A percentile compares a stretch with the other conserved stretches of the same genome.
These are phyloP conservation scores for Arthrobotrys sphaeroides DNA, from an alignment of 2,329 filamentous ascomycete genomes.

Conservation along the genomic window DNA sequence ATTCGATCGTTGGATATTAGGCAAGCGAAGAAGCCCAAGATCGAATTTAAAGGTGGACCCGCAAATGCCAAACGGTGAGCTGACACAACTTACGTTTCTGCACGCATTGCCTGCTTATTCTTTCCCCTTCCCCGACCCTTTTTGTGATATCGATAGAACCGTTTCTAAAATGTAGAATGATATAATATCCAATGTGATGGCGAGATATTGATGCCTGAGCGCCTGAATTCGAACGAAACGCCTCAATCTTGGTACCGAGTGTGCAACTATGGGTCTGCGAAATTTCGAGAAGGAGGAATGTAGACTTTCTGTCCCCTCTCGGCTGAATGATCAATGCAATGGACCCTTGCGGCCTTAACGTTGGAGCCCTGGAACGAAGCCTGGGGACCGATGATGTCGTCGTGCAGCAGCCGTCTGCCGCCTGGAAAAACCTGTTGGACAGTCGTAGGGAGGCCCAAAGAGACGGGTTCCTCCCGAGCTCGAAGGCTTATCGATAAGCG, in stretches of 20 bases:
- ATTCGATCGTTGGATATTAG: not conserved
- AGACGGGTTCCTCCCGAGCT: slow-evolving; percentile 24
- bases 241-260: too few species aligned
- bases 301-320: too few species aligned
- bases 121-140: not conserved
- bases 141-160: not conserved
- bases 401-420: slow-evolving; percentile 13
- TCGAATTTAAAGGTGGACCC: not conserved
- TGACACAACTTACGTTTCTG: slow-evolving; percentile 43
- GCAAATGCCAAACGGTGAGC: not conserved
- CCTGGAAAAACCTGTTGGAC: slow-evolving; percentile 38
- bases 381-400: slow-evolving; percentile 34
- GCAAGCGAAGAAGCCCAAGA: not conserved
- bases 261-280: not conserved
- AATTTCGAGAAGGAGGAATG: not conserved
- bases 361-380: slow-evolving; percentile 10
- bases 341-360: not conserved
- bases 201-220: not conserved
- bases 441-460: slow-evolving; percentile 5
- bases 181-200: not conserved
- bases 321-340: not conserved
- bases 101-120: slow-evolving; percentile 7
- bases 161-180: not conserved
- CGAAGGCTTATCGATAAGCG: slow-evolving; percentile 14
- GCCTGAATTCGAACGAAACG: too few species aligned